Evolutionary conservation across 2,329 filamentous ascomycete genomes (phyloP).

Genomic region (Apiospora kogelbergensis): DNA sequence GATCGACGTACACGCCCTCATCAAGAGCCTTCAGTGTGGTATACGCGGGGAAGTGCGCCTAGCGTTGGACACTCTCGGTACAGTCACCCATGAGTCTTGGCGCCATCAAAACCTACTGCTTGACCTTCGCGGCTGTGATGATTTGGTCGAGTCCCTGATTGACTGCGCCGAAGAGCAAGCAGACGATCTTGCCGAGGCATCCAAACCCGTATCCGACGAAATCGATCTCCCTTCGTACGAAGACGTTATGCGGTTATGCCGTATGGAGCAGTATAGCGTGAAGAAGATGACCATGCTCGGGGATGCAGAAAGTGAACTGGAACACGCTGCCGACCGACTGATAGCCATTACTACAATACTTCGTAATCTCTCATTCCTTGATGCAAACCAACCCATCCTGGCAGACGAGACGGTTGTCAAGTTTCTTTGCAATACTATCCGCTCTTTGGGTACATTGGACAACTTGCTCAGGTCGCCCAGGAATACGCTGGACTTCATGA

Average conservation of each 20-base stretch:
- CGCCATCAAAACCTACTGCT: constrained; percentile 63
- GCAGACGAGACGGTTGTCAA: constrained; percentile 78
- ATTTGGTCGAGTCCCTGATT: constrained; percentile 81
- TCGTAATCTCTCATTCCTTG: constrained; percentile 85
- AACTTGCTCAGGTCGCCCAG: constrained; percentile 78
- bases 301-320: constrained; percentile 75
- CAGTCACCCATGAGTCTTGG: constrained; percentile 63
- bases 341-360: constrained; percentile 91
- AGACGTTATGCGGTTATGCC: constrained; percentile 78
- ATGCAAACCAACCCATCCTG: constrained; percentile 70
- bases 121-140: constrained; percentile 74
- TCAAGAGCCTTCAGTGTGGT: constrained; percentile 84
- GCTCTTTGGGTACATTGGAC: constrained; percentile 84
- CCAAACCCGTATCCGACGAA: constrained; percentile 82
- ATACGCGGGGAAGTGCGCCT: constrained; percentile 87
- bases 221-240: constrained; percentile 84
- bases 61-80: constrained; percentile 80
- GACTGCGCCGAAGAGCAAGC: constrained; percentile 91
- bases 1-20: constrained; percentile 88
- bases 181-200: constrained; percentile 80
- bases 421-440: constrained; percentile 79
- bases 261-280: constrained; percentile 69
- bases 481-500: constrained; percentile 96
- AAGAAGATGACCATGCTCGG: constrained; percentile 75
- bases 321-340: constrained; percentile 81